These are phyloP conservation scores for Chlamydomonas sp. DNA, from an alignment of 139 green algal genomes.

Conservation along the genomic window DNA sequence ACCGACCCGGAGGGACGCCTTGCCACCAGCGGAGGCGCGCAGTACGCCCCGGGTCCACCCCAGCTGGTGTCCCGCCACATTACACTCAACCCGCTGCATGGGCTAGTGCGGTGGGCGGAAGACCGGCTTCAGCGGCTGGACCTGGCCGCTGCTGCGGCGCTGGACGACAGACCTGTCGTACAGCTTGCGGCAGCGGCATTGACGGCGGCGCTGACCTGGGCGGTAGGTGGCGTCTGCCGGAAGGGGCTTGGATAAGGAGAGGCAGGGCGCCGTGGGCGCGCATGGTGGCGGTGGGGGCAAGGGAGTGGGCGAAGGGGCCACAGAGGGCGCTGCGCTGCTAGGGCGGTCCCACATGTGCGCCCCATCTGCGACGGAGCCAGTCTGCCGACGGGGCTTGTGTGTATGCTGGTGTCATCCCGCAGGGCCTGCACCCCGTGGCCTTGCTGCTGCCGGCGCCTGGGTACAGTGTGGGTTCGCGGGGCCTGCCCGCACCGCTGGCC, in stretches of 20 bases:
- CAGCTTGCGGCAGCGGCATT: constrained; percentile 4
- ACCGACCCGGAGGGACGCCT: constrained; percentile 7
- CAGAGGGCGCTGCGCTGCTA: too few relatives aligned
- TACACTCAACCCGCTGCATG: constrained; percentile 21
- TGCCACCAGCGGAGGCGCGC: not conserved
- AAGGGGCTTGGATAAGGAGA: too few relatives aligned
- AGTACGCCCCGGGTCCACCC: constrained; percentile 21
- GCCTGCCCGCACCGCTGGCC: not conserved
- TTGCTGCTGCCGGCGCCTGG: not conserved
- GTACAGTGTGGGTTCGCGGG: not conserved
- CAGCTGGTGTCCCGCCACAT: constrained; percentile 18
- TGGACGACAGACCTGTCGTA: constrained; percentile 6
- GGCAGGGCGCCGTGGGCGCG: too few relatives aligned
- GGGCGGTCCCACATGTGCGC: too few relatives aligned
- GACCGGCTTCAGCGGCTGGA: not conserved
- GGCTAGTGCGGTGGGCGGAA: not conserved
- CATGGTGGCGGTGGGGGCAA: too few relatives aligned
- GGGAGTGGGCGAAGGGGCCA: too few relatives aligned
- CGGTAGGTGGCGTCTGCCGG: not conserved
- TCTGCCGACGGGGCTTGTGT: too few relatives aligned
- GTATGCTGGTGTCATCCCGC: too few relatives aligned
- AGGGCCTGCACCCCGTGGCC: constrained; percentile 18
- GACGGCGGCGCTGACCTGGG: not conserved
- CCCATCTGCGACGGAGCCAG: too few relatives aligned
- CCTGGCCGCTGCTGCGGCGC: not conserved